Evolutionary conservation across 257 asterid species (phyloP), one percentile per base, ranked within the genome.

Genomic region (Solanum appendiculatum): DNA sequence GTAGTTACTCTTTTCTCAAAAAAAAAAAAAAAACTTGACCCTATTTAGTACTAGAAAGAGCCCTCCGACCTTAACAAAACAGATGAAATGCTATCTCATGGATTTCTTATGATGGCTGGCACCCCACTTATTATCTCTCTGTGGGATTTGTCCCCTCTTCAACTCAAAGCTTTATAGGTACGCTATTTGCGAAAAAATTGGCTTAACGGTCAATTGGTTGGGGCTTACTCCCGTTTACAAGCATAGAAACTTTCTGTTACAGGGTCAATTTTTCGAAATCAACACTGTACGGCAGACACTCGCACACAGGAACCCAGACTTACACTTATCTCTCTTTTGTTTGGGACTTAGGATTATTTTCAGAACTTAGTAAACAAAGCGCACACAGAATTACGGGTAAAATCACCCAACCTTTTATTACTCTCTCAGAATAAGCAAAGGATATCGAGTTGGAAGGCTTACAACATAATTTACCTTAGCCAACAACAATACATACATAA

Each of bases 301-400:
- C 42, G 13, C 95, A 93, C 88, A 94, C 94, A 40, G 90, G 91
- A 81, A 33, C 93, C 54, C 84, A 64, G 70, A 93, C 92, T 72
- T 13, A 60, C 60, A 2, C 86, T 94, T 2, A 86, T 82, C 89
- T 54, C 91, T 0, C 91, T 90, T 89, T 29, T 20, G 40, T 15
- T 69, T 68, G 21, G 75, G 75, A 31, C 75, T 29, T 29, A 1
- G n/a, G 75, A 68, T 29, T 7, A 31, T 29, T 68, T 68, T 29
- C 40, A 68, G 39, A 29, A 60, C 39, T 15, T 31, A 10, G 77
- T 69, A 69, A 15, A 15, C n/a, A 69, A 31, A 69, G 77, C n/a
- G 4, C 40, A 13, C 37, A 15, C 40, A 69, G 12, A 29, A 16
- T 69, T 31, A 69, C n/a, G 1, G n/a, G 39, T 69, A 69, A 68